phyloP scores from a whole-genome alignment of 805 yeast genomes.

The Cyberlindnera maritima region DNA sequence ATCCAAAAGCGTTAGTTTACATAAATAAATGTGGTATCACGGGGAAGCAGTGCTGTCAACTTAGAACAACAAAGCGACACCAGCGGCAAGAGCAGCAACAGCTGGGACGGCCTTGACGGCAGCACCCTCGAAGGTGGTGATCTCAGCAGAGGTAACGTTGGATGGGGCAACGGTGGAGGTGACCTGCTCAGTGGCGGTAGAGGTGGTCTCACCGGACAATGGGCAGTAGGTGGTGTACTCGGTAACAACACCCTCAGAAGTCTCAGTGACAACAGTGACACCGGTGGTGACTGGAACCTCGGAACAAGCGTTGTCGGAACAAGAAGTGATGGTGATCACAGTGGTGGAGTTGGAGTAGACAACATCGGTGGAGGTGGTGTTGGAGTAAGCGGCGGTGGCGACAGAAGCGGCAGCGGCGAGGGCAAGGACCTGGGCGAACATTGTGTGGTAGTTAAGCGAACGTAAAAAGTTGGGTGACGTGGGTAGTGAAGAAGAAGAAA shows the following conservation, averaged over 20 bases:
- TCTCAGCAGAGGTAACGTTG: constrained; percentile 20
- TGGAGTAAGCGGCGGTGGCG: constrained; percentile 28
- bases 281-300: constrained; percentile 29
- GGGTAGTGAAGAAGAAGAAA: constrained; percentile 19
- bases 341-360: constrained; percentile 26
- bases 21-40: constrained; percentile 20
- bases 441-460: constrained; percentile 27
- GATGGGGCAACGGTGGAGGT: constrained; percentile 2
- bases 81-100: constrained; percentile 47
- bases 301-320: constrained; percentile 21
- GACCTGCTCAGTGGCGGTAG: constrained; percentile 9
- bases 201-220: constrained; percentile 17
- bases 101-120: constrained; percentile 46
- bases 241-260: constrained; percentile 22
- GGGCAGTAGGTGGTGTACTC: constrained; percentile 28
- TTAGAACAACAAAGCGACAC: constrained; percentile 49
- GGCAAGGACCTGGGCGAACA: constrained; percentile 33
- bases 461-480: constrained; percentile 27
- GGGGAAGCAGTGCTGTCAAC: constrained; percentile 10
- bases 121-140: constrained; percentile 40
- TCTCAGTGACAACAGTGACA: constrained; percentile 27
- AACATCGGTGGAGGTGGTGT: constrained; percentile 30
- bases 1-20: constrained; percentile 16
- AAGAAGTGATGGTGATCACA: constrained; percentile 33
- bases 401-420: constrained; percentile 29